These are phyloP conservation scores for Scheffersomyces cryptocercus DNA, from an alignment of 1,139 yeast species.

Conservation along the genomic window DNA sequence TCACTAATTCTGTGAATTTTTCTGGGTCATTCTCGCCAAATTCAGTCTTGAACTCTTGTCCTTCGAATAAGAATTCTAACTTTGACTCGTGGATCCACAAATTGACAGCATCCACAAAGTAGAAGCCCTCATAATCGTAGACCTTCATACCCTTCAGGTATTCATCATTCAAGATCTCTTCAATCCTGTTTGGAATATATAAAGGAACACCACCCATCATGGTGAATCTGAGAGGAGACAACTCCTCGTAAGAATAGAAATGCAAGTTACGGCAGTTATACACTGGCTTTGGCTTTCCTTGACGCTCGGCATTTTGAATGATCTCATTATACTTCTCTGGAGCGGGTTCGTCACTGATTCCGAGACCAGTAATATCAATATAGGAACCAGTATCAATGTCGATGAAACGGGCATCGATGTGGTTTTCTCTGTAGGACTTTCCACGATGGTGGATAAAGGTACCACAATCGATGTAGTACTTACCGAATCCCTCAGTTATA, in stretches of 20 bases:
- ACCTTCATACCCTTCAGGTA: constrained; percentile 21
- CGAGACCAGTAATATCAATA: constrained; percentile 41
- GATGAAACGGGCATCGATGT: constrained; percentile 42
- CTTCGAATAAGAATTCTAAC: constrained; percentile 17
- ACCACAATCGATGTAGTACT: constrained; percentile 35
- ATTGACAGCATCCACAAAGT: constrained; percentile 23
- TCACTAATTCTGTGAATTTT: constrained; percentile 20
- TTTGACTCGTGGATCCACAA: constrained; percentile 28
- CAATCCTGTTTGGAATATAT: constrained; percentile 28
- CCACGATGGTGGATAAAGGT: constrained; percentile 35
- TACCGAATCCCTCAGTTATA: constrained; percentile 31
- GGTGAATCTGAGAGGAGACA: constrained; percentile 33
- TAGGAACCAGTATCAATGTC: constrained; percentile 43
- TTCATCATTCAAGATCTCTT: constrained; percentile 28
- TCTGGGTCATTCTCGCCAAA: constrained; percentile 14
- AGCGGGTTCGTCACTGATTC: constrained; percentile 26
- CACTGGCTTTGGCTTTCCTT: constrained; percentile 19
- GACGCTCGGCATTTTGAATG: constrained; percentile 10
- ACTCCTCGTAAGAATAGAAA: constrained; percentile 34
- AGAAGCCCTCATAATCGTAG: constrained; percentile 20
- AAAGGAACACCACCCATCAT: constrained; percentile 36
- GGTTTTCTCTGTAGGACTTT: constrained; percentile 29
- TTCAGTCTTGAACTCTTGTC: constrained; percentile 11
- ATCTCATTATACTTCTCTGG: constrained; percentile 19
- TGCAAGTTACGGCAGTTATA: constrained; percentile 35